Evolutionary conservation across 805 yeast species (phyloP), one percentile per base, ranked within the genome.

Genomic region (Nakazawaea holstii): DNA sequence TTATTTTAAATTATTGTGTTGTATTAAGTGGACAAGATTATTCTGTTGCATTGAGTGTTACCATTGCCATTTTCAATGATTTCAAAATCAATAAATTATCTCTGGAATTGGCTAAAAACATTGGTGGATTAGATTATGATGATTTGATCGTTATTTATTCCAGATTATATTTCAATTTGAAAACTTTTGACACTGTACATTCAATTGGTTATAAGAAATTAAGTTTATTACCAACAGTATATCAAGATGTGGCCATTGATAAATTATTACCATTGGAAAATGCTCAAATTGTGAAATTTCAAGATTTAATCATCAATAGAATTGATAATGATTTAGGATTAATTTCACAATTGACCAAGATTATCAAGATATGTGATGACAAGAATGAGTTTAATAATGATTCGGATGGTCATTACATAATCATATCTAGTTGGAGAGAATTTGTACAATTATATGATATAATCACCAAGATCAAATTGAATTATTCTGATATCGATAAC

Each of bases 11-110:
- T 56, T 84, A 80, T 55, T 64, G 79, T 8, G 70, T 82, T 8
- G 64, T 81, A 2, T 65, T 82, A 36, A 74, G 80, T 24, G 90
- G 91, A 0, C 78, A 76, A 45, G 70, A 73, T 32, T 80, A 77
- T 55, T 77, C 86, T 6, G 64, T 80, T 35, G 81, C 83, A 1
- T 67, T 84, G 28, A 72, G 80, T 3, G 66, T 74, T 48, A 68
- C 84, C 1, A 69, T 74, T 11, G 65, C 81, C 1, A 69, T 80
- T 11, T 76, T 82, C 56, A 78, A 78, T 58, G 88, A 82, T 54
- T 74, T 79, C 60, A 73, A 73, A 52, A 61, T 83, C 8, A 69
- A 70, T 58, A 57, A 74, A 57, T 45, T 65, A 69, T 41, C 66
- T 70, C 28, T 10, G 20, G 40, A 40, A 26, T 32, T 53, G 17